These are phyloP conservation scores for Ganoderma multipileum DNA, from an alignment of 1,284 basidiomycete species.

Conservation along the genomic window DNA sequence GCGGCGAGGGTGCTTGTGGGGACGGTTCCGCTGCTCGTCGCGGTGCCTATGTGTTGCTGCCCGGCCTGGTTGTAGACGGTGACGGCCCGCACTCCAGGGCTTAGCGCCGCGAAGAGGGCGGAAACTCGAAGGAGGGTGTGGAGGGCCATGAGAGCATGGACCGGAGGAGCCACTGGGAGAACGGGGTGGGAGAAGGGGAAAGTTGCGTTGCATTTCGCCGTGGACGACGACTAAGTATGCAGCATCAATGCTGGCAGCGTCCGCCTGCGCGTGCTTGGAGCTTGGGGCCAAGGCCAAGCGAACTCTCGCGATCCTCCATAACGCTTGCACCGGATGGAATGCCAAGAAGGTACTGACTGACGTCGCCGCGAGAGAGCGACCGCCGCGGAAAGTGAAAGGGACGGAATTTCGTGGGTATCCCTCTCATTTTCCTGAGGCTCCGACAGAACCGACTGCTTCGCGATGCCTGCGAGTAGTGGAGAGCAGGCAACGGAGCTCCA, in stretches of 20 bases:
- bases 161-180: not conserved
- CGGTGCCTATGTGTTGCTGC: conserved; percentile 27
- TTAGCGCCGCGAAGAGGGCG: conserved; percentile 26
- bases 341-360: not conserved
- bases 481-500: not conserved
- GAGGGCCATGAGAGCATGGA: conserved; percentile 29
- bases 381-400: not conserved
- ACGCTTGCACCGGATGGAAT: not conserved
- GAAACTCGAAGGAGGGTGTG: conserved; percentile 31
- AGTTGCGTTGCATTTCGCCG: not conserved
- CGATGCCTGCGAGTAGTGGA: not conserved
- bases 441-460: not conserved
- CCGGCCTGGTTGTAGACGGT: conserved; percentile 38
- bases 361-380: not conserved
- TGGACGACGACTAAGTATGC: not conserved
- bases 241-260: not conserved
- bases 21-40: conserved; percentile 32
- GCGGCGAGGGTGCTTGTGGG: conserved; percentile 43
- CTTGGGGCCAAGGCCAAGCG: not conserved
- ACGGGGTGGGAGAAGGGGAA: not conserved
- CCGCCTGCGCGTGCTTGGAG: not conserved
- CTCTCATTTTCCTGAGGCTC: not conserved
- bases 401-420: no score
- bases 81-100: conserved; percentile 29
- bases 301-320: not conserved